phyloP scores from a whole-genome alignment of 2,329 filamentous ascomycete species.

The Alternaria panax region DNA sequence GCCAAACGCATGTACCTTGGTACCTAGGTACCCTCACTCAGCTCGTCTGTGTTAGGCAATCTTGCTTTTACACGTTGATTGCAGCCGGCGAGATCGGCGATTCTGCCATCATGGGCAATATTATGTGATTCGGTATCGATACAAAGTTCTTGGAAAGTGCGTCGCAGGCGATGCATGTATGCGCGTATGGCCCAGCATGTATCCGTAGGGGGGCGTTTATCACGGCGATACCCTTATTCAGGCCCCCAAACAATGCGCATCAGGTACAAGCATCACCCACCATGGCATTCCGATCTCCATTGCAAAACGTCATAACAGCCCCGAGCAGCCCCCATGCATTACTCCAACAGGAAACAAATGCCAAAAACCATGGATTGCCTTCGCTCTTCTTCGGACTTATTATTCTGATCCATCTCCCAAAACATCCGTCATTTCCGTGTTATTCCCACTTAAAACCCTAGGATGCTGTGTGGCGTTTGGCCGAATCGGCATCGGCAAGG shows the following conservation, averaged over 20 bases:
- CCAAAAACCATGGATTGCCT: constrained; percentile 10
- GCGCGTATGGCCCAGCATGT: not conserved
- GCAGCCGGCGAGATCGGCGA: constrained; percentile 3
- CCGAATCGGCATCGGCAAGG: not conserved
- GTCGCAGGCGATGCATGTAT: not conserved
- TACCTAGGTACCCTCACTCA: not conserved
- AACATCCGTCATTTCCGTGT: constrained; percentile 2
- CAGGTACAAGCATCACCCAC: constrained; percentile 2
- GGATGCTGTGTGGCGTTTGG: not conserved
- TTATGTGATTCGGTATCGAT: not conserved
- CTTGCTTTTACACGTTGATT: not conserved
- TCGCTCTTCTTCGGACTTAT: constrained; percentile 17
- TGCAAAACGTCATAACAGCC: not conserved
- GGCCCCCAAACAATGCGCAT: not conserved
- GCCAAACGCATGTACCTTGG: not conserved
- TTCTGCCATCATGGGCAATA: not conserved
- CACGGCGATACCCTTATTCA: not conserved
- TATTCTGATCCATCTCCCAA: not conserved
- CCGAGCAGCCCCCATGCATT: not conserved
- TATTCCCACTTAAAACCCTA: not conserved
- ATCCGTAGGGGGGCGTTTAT: not conserved
- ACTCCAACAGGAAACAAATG: constrained; percentile 4
- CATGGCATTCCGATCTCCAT: not conserved
- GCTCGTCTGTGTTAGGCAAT: constrained; percentile 2
- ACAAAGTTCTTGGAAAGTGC: not conserved